Percentiles rank a stretch among this genome's conserved stretches.
These are phyloP conservation scores for Syzygium syzygioides DNA, from an alignment of 441 rosid species.

Conservation along the genomic window DNA sequence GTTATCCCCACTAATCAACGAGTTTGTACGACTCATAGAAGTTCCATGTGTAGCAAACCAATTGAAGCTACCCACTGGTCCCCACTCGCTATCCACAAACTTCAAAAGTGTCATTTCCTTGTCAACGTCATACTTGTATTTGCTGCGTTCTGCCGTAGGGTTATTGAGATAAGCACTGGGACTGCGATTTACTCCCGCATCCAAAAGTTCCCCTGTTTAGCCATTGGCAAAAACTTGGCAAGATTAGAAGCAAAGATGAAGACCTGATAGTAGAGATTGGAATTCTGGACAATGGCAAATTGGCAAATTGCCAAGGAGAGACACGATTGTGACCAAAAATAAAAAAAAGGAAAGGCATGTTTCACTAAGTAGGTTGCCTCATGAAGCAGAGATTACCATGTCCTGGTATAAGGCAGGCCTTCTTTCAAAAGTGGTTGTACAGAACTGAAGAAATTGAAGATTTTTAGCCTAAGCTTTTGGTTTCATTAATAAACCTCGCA, in stretches of 20 bases:
- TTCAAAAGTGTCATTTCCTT: constrained; percentile 93
- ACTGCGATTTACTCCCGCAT: constrained; percentile 89
- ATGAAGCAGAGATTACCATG: neutral
- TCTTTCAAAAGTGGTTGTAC: neutral
- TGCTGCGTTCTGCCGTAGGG: constrained; percentile 61
- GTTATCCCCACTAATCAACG: constrained; percentile 95
- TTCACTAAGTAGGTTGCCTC: neutral
- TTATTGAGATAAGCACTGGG: constrained; percentile 95
- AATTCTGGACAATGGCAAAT: neutral
- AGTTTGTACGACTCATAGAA: constrained; percentile 94
- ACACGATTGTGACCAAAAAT: no score
- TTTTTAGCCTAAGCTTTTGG: neutral
- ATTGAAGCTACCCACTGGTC: constrained; percentile 90
- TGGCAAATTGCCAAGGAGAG: neutral
- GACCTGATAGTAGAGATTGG: neutral
- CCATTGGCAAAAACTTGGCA: constrained; percentile 7
- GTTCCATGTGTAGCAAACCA: constrained; percentile 99
- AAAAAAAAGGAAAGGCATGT: neutral
- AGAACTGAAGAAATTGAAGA: neutral
- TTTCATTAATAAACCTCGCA: neutral
- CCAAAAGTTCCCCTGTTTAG: constrained; percentile 69
- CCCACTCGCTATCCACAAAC: constrained; percentile 90
- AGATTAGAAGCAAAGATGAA: neutral
- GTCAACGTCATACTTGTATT: constrained; percentile 74
- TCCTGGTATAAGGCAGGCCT: neutral